Evolutionary conservation across 208 protist genomes (phyloP).

Genomic region (Crithidia thermophila): DNA sequence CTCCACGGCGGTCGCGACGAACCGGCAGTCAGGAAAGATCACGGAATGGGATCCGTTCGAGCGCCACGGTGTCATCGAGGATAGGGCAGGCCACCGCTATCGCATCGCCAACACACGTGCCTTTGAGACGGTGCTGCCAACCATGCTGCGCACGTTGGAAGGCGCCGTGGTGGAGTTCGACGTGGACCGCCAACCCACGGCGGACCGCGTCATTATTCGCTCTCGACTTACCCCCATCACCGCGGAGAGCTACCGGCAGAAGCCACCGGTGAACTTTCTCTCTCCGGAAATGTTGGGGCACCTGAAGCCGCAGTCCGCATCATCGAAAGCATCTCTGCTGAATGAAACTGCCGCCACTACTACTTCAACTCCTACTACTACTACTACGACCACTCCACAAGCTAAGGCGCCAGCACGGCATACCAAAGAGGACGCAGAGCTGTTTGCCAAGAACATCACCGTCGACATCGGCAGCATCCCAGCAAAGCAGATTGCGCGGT

Average conservation of each 20-base stretch:
- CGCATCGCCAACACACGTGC: conserved; percentile 75
- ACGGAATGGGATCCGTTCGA: conserved; percentile 82
- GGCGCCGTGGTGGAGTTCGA: conserved; percentile 73
- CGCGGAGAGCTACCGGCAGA: conserved; percentile 57
- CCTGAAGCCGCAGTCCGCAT: no score
- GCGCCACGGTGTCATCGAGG: conserved; percentile 75
- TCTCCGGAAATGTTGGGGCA: conserved; percentile 29
- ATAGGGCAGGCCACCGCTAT: conserved; percentile 46
- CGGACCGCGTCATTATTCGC: conserved; percentile 80
- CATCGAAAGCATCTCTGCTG: no score
- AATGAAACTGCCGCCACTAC: no score
- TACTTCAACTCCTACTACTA: no score
- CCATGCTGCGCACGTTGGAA: conserved; percentile 59
- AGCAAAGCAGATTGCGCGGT: conserved; percentile 48
- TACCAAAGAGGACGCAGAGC: conserved; percentile 2
- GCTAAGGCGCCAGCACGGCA: not conserved
- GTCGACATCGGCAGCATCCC: conserved; percentile 68
- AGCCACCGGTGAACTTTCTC: conserved; percentile 69
- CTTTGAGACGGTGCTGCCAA: conserved; percentile 88
- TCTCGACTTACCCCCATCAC: conserved; percentile 63
- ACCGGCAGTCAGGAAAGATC: conserved; percentile 43
- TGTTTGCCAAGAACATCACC: conserved; percentile 68
- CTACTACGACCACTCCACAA: not conserved
- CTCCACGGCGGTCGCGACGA: not conserved
- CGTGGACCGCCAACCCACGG: conserved; percentile 21